A percentile compares a stretch with the other conserved stretches of the same genome.
These are phyloP conservation scores for Malassezia arunalokei DNA, from an alignment of 1,284 basidiomycete species.

Conservation along the genomic window DNA sequence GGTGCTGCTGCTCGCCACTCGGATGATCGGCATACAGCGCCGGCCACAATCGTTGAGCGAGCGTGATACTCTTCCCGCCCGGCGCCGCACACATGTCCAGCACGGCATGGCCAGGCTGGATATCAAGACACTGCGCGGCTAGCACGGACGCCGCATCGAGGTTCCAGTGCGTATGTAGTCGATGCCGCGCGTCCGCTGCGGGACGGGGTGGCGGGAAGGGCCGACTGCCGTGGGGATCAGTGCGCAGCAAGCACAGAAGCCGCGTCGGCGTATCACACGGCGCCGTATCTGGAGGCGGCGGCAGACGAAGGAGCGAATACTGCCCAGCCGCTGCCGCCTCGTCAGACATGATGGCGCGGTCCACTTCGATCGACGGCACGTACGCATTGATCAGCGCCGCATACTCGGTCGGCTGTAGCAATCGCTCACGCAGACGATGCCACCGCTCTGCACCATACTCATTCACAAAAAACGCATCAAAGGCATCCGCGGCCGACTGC, in stretches of 20 bases:
- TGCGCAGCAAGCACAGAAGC: conserved; percentile 1
- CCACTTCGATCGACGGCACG: conserved; percentile 3
- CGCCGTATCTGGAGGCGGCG: neutral
- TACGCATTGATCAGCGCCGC: conserved; percentile 8
- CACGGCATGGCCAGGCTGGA: conserved; percentile 6
- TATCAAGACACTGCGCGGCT: conserved; percentile 4
- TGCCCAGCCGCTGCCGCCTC: neutral
- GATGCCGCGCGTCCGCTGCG: neutral
- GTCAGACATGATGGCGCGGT: conserved; percentile 1
- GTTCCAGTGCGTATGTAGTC: conserved; percentile 10
- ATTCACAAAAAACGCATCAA: neutral
- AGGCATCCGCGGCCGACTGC: conserved; percentile 4
- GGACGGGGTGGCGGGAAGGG: neutral
- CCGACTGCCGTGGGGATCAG: neutral
- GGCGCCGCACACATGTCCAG: conserved; percentile 10
- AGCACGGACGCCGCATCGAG: conserved; percentile 7
- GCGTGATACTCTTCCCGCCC: conserved; percentile 1
- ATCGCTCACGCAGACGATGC: neutral
- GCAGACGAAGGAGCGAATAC: conserved; percentile 3
- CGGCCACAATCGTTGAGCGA: conserved; percentile 7
- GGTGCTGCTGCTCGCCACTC: neutral
- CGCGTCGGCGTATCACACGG: neutral
- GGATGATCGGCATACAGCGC: conserved; percentile 5
- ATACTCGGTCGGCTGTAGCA: conserved; percentile 3
- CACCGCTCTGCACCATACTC: conserved; percentile 4